Evolutionary conservation across 371 early-diverging fungal species (phyloP).

Genomic region (Paraphysoderma sedebokerense): DNA sequence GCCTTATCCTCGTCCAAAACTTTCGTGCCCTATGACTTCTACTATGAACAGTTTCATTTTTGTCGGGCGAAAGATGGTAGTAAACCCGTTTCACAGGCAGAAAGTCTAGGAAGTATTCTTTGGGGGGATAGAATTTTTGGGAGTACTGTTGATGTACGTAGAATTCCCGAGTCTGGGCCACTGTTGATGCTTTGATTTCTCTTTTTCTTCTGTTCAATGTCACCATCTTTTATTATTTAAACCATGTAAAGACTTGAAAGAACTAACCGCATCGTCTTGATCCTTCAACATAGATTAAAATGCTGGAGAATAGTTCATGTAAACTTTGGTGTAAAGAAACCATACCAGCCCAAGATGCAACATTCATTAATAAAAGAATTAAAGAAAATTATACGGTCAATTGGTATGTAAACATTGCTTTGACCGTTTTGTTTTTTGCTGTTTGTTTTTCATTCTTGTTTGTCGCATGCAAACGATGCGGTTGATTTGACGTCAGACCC

Average conservation of each 20-base stretch:
- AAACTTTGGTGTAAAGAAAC: constrained; percentile 40
- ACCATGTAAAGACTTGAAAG: no score
- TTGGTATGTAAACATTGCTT: no score
- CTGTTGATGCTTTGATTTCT: neutral
- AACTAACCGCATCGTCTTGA: no score
- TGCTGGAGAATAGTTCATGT: constrained; percentile 36
- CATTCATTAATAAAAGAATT: constrained; percentile 71
- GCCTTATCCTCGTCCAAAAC: constrained; percentile 69
- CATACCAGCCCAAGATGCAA: constrained; percentile 49
- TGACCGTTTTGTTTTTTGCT: no score
- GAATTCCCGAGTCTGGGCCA: constrained; percentile 27
- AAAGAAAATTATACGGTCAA: constrained; percentile 60
- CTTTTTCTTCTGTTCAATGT: constrained; percentile 5
- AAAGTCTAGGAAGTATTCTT: constrained; percentile 75
- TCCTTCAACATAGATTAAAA: constrained; percentile 36
- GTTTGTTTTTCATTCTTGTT: no score
- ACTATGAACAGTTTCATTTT: constrained; percentile 64
- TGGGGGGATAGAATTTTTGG: constrained; percentile 91
- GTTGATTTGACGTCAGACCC: no score
- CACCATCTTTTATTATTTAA: constrained; percentile 11
- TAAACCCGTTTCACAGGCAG: constrained; percentile 46
- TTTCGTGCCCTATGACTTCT: constrained; percentile 73
- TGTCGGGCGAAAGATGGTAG: constrained; percentile 56
- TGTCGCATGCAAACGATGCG: no score
- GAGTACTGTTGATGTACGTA: constrained; percentile 56